Conservation (phyloP, 441 rosid species). For the Corymbia citriodora region DNA sequence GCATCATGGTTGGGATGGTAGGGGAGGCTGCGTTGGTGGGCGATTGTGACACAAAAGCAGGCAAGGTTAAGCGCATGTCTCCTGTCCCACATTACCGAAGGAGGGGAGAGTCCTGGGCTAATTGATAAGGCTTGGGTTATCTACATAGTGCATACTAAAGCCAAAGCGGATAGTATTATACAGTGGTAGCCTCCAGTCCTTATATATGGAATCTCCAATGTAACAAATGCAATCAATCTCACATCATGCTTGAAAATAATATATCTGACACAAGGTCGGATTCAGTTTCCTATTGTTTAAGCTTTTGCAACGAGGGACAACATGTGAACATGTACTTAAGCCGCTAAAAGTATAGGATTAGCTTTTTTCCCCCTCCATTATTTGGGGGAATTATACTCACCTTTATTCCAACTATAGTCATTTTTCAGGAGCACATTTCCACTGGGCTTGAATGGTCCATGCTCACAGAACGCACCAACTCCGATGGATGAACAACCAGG, state of each 20-base stretch:
- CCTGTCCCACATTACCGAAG: no score
- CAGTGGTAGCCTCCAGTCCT: no score
- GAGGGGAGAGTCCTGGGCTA: no score
- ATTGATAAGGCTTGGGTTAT: no score
- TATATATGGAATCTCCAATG: not conserved
- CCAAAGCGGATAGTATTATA: no score
- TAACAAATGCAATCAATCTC: rapidly evolving
- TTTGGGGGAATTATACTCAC: not conserved
- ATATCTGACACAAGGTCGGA: not conserved
- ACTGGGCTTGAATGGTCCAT: not conserved
- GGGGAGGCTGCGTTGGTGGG: no score
- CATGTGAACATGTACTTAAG: not conserved
- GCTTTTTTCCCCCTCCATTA: not conserved
- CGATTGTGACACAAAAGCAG: no score
- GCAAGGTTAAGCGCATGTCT: no score
- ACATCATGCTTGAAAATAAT: not conserved
- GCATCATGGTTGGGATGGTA: no score
- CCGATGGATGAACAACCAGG: not conserved
- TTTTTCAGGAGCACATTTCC: not conserved
- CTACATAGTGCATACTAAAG: no score
- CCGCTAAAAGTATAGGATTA: not conserved
- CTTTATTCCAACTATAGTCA: not conserved
- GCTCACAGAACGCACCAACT: not conserved
- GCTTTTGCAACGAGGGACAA: not conserved
- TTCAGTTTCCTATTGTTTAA: not conserved